phyloP scores from a whole-genome alignment of 202 grass and related monocot species.

The Tripidium arundinaceum region DNA sequence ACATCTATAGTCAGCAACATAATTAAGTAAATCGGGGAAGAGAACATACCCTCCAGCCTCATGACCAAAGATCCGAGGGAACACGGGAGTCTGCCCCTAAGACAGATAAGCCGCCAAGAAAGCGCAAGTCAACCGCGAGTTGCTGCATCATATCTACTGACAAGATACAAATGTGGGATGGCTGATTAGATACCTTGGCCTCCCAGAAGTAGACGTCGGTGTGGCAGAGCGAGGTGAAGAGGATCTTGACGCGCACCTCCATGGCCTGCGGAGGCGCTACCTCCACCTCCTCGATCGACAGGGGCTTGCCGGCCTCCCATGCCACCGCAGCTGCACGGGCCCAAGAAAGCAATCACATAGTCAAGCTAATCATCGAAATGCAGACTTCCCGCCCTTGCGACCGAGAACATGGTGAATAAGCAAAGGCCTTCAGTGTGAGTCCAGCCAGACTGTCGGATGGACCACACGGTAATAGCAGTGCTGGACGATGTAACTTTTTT shows the following conservation, averaged over 20 bases:
- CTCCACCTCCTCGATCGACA: conserved; percentile 84
- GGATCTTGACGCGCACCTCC: conserved; percentile 88
- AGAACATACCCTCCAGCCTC: conserved; percentile 94
- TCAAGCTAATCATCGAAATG: too few species aligned
- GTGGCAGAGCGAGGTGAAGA: conserved; percentile 84
- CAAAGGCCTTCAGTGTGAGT: too few species aligned
- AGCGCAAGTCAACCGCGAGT: conserved; percentile 36
- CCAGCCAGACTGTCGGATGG: too few species aligned
- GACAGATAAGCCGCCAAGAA: conserved; percentile 14
- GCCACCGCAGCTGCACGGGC: conserved; percentile 67
- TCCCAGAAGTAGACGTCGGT: conserved; percentile 98
- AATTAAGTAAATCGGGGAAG: too few species aligned
- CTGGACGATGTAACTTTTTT: too few species aligned
- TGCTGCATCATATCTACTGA: not conserved
- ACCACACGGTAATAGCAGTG: too few species aligned
- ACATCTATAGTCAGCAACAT: too few species aligned
- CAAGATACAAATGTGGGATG: not conserved
- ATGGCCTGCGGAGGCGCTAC: conserved; percentile 85
- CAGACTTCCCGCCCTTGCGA: too few species aligned
- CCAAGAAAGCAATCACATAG: too few species aligned
- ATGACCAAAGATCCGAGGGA: conserved; percentile 95
- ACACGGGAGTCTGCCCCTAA: conserved; percentile 81
- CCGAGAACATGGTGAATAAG: too few species aligned
- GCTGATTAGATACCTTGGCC: conserved; percentile 55
- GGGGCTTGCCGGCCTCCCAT: conserved; percentile 89